A percentile compares a stretch with the other conserved stretches of the same genome.
Conservation (phyloP, 2,329 filamentous ascomycete genomes). For the Colletotrichum eremochloae region DNA sequence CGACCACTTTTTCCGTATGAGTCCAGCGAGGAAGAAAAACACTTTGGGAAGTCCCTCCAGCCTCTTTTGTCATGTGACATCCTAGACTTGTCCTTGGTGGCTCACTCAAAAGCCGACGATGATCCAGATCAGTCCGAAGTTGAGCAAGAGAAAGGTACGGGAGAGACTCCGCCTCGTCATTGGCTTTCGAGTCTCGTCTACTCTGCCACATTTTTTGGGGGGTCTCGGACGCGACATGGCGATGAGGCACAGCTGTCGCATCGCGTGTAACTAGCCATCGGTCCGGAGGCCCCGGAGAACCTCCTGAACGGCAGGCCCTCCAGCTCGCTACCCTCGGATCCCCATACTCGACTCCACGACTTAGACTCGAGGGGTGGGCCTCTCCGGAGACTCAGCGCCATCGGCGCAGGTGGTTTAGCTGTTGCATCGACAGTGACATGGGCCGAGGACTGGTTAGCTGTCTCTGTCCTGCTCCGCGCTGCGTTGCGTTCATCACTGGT, state of each 20-base stretch:
- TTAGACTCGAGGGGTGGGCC: background rate
- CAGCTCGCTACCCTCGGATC: slow-evolving; percentile 31
- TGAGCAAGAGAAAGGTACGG: background rate
- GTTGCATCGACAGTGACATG: background rate
- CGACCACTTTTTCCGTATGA: slow-evolving; percentile 6
- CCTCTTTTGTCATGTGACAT: background rate
- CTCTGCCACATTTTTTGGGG: background rate
- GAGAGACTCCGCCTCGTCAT: background rate
- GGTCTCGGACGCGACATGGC: background rate
- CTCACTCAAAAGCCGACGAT: background rate
- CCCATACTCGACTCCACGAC: background rate
- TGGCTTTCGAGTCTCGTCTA: background rate
- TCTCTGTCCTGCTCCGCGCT: background rate
- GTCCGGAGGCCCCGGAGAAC: background rate
- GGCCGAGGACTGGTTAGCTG: background rate
- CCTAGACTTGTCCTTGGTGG: background rate
- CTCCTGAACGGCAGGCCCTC: background rate
- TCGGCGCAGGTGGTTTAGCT: background rate
- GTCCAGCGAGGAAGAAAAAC: slow-evolving; percentile 15
- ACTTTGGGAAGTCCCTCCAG: background rate
- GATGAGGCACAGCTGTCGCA: background rate
- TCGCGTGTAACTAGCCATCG: background rate
- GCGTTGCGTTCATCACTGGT: background rate
- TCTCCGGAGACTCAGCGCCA: background rate
- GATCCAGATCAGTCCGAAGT: background rate